Evolutionary conservation across 2,329 filamentous ascomycete species (phyloP).

Genomic region (Fusarium sp.): DNA sequence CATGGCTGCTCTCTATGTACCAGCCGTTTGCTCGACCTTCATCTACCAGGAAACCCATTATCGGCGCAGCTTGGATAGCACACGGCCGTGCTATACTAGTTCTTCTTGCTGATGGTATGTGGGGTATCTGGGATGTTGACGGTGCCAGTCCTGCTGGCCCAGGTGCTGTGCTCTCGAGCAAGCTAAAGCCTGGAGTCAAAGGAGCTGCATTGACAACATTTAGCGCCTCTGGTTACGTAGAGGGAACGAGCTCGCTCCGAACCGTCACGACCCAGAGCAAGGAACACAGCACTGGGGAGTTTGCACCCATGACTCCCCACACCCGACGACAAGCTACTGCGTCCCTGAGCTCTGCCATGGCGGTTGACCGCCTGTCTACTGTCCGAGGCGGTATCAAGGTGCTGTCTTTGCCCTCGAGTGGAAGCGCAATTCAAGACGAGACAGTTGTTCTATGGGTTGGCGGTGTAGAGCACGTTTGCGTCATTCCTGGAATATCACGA

Average conservation of each 20-base stretch:
- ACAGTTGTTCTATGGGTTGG: conserved; percentile 69
- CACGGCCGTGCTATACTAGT: conserved; percentile 70
- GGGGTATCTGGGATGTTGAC: conserved; percentile 77
- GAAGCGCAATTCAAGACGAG: conserved; percentile 64
- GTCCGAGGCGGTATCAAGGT: conserved; percentile 67
- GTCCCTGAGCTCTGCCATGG: conserved; percentile 57
- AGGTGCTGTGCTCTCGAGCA: conserved; percentile 61
- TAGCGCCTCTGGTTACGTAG: conserved; percentile 69
- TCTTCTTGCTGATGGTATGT: conserved; percentile 72
- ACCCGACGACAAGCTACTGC: conserved; percentile 67
- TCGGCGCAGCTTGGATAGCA: conserved; percentile 72
- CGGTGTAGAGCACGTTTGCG: conserved; percentile 67
- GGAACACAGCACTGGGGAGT: conserved; percentile 60
- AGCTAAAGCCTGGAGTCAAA: conserved; percentile 64
- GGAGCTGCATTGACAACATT: conserved; percentile 71
- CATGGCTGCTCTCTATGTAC: conserved; percentile 74
- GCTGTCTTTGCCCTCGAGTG: conserved; percentile 58
- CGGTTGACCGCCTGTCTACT: conserved; percentile 64
- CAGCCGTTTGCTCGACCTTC: conserved; percentile 65
- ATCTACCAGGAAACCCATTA: conserved; percentile 67
- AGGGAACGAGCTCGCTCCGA: conserved; percentile 69
- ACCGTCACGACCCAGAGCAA: conserved; percentile 52
- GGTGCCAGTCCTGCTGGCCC: conserved; percentile 62
- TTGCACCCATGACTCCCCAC: conserved; percentile 74
- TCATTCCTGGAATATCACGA: conserved; percentile 66